Evolutionary conservation across 2,329 filamentous ascomycete genomes (phyloP).

Genomic region (Colletotrichum kahawae): DNA sequence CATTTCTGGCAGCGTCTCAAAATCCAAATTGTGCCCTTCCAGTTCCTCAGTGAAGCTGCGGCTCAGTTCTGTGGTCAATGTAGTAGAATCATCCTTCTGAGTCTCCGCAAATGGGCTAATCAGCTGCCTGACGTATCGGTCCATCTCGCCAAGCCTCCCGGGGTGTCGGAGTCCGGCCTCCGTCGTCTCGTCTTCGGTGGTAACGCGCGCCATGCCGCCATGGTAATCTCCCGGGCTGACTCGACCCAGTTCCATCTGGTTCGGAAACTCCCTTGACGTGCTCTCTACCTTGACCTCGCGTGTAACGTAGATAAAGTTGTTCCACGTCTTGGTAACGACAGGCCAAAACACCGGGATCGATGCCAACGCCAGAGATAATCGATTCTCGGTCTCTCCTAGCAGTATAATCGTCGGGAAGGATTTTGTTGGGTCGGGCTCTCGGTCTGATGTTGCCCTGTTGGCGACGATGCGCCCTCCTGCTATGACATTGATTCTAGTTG

Average conservation of each 20-base stretch:
- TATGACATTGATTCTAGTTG: background rate
- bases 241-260: background rate
- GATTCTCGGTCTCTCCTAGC: background rate
- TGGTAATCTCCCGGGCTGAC: background rate
- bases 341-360: conserved; percentile 13
- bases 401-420: background rate
- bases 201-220: background rate
- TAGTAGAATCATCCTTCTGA: no score
- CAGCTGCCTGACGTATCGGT: background rate
- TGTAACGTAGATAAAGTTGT: background rate
- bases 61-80: background rate
- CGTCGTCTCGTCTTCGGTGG: background rate
- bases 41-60: background rate
- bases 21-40: background rate
- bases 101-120: background rate
- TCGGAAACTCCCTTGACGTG: background rate
- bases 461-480: conserved; percentile 1
- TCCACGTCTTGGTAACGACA: background rate
- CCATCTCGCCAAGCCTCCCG: background rate
- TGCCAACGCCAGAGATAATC: background rate
- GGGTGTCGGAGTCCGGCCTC: background rate
- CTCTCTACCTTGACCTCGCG: conserved; percentile 2
- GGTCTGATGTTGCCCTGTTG: background rate
- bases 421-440: background rate
- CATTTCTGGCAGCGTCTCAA: background rate